Evolutionary conservation across 345 rosid species (phyloP).

Genomic region (Psidium guajava): DNA sequence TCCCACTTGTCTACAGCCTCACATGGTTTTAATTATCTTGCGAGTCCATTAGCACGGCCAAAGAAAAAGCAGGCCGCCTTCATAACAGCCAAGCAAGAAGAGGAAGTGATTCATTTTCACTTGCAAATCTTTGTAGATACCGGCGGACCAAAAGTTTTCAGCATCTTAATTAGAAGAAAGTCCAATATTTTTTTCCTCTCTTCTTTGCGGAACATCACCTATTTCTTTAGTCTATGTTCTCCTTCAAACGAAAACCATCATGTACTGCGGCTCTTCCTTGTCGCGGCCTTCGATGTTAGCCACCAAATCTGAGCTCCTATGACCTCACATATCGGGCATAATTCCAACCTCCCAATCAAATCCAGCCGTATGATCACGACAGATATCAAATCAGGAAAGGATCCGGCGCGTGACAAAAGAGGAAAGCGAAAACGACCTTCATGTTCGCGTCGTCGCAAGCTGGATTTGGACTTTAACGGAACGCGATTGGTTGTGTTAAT

Average conservation of each 20-base stretch:
- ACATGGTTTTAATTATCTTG: background rate
- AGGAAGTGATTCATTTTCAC: background rate
- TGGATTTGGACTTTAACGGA: background rate
- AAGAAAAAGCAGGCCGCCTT: background rate
- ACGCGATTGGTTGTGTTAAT: background rate
- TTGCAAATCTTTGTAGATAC: background rate
- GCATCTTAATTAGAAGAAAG: background rate
- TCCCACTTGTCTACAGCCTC: accelerated
- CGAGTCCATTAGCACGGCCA: background rate
- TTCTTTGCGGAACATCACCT: background rate
- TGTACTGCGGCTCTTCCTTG: background rate
- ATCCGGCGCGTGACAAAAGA: background rate
- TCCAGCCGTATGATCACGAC: background rate
- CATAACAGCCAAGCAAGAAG: background rate
- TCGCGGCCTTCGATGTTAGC: background rate
- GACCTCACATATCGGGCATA: background rate
- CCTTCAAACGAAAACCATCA: background rate
- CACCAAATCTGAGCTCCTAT: background rate
- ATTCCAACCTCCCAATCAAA: background rate
- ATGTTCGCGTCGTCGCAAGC: background rate
- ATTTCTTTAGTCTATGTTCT: background rate
- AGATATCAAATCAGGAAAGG: background rate
- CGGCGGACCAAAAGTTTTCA: background rate
- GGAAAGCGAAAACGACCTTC: background rate
- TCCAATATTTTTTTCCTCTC: background rate